A percentile compares a stretch with the other conserved stretches of the same genome.
Conservation (phyloP, 2,329 filamentous ascomycete genomes). For the Tolypocladium ovalisporum region DNA sequence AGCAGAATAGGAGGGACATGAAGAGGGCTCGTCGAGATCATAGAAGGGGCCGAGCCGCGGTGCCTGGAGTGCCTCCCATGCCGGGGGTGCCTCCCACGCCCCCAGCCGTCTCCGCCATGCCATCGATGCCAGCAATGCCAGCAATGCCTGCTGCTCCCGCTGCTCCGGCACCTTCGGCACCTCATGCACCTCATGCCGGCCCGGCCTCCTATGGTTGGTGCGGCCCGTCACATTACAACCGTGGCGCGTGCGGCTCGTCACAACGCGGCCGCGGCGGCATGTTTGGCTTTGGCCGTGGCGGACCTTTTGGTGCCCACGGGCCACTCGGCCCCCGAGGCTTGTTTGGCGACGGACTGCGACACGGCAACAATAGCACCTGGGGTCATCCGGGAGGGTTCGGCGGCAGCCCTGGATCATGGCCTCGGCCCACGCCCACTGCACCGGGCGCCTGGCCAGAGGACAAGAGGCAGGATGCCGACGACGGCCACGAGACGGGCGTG, state of each 20-base stretch:
- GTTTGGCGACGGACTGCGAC: background rate
- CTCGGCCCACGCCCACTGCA: constrained; percentile 1
- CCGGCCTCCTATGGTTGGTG: background rate
- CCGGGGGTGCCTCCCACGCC: background rate
- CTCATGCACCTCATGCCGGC: background rate
- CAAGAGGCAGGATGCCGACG: constrained; percentile 6
- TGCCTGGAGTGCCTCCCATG: background rate
- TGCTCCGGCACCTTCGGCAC: background rate
- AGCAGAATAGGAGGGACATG: constrained; percentile 17
- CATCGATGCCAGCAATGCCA: background rate
- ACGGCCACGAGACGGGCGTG: constrained; percentile 1
- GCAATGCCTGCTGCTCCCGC: background rate
- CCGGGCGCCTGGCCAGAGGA: constrained; percentile 25
- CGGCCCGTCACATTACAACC: background rate
- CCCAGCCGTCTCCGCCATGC: constrained; percentile 1
- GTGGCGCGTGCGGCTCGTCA: background rate
- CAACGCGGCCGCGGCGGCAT: background rate
- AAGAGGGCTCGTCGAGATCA: constrained; percentile 18
- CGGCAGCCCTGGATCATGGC: background rate
- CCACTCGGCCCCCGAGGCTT: background rate
- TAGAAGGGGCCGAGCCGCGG: constrained; percentile 10
- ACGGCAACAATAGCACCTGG: background rate
- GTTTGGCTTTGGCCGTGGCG: background rate
- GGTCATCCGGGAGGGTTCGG: background rate
- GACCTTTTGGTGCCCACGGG: background rate